Evolutionary conservation across 441 rosid species (phyloP).

Genomic region (Sinapis alba): DNA sequence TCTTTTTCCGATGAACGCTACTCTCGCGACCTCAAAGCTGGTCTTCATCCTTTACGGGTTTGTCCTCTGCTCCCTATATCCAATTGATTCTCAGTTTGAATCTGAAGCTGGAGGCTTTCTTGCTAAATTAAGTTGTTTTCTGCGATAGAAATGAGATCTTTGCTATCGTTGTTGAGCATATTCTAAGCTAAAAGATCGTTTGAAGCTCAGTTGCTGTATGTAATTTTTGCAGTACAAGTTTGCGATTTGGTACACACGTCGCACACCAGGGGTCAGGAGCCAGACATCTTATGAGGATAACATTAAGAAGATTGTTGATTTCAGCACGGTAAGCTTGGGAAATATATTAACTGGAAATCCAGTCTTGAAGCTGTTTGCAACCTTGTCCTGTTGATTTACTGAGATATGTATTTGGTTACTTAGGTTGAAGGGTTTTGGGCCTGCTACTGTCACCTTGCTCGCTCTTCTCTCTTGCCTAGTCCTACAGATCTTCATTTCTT

Average conservation of each 20-base stretch:
- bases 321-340: slow-evolving; percentile 69
- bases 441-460: slow-evolving; percentile 88
- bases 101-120: background rate
- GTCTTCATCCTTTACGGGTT: slow-evolving; percentile 93
- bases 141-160: background rate
- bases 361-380: background rate
- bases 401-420: slow-evolving; percentile 11
- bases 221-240: slow-evolving; percentile 65
- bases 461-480: slow-evolving; percentile 86
- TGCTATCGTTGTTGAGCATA: background rate
- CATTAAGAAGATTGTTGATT: slow-evolving; percentile 88
- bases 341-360: background rate
- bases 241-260: slow-evolving; percentile 93
- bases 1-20: slow-evolving; percentile 64
- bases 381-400: slow-evolving; percentile 26
- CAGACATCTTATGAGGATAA: slow-evolving; percentile 95
- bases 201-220: slow-evolving; percentile 5
- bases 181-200: too few species aligned
- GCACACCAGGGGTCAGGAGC: slow-evolving; percentile 84
- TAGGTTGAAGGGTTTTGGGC: slow-evolving; percentile 98
- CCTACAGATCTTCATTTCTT: slow-evolving; percentile 97
- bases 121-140: too few species aligned
- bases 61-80: background rate
- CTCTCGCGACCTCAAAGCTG: slow-evolving; percentile 82
- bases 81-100: slow-evolving; percentile 1